Evolutionary conservation across 176 grass and related monocot species (phyloP).

Genomic region (Eleusine coracana): DNA sequence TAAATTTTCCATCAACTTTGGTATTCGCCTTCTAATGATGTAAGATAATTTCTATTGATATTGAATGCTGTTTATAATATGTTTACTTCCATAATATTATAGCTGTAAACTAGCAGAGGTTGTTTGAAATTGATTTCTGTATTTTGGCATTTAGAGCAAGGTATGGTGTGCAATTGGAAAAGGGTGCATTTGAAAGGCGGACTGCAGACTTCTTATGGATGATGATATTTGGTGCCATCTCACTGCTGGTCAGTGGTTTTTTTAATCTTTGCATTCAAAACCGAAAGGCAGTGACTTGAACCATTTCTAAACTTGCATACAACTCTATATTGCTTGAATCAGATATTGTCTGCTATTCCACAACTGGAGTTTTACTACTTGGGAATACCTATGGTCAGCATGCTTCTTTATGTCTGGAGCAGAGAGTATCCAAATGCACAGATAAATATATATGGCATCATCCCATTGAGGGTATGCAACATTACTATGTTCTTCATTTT

Average conservation of each 20-base stretch:
- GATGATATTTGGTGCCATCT: slow-evolving; percentile 88
- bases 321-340: slow-evolving; percentile 21
- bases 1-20: slow-evolving; percentile 87
- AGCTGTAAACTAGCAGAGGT: neutral
- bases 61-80: neutral
- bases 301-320: neutral
- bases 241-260: slow-evolving; percentile 59
- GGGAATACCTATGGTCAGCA: slow-evolving; percentile 76
- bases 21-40: slow-evolving; percentile 94
- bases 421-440: slow-evolving; percentile 88
- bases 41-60: slow-evolving; percentile 43
- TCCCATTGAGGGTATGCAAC: slow-evolving; percentile 73
- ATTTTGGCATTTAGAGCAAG: slow-evolving; percentile 72
- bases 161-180: slow-evolving; percentile 91
- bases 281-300: neutral
- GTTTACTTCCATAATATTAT: slow-evolving; percentile 22
- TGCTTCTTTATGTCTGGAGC: slow-evolving; percentile 98
- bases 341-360: slow-evolving; percentile 75
- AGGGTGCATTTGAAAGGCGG: slow-evolving; percentile 73
- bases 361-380: slow-evolving; percentile 21
- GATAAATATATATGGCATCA: slow-evolving; percentile 86
- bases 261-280: neutral
- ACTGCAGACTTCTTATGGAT: slow-evolving; percentile 94
- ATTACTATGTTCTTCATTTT: slow-evolving; percentile 5
- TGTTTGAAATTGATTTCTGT: slow-evolving; percentile 28